Base-by-base conservation (phyloP, 305 asterid species). In the Rubia peregrina region DNA sequence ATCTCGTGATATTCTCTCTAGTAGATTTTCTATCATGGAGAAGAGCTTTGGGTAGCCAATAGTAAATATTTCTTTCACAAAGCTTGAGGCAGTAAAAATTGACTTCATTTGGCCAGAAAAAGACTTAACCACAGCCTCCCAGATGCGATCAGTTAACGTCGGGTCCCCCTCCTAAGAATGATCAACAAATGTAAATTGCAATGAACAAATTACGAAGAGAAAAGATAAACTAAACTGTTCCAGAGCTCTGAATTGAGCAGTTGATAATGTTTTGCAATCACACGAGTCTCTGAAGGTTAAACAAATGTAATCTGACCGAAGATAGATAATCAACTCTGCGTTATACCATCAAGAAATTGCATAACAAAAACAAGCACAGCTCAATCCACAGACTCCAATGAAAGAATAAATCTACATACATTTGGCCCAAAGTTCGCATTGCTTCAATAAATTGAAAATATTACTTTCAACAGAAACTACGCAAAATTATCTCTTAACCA, bases 101-200 rank as follows among this genome's bases (percentile, higher is more conserved):
- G 97, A 89, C 84, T 91, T 91, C 96, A 94, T 88, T 82, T 94
- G 99, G 84, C 82, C 87, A 44, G 96, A 90, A 88, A 94, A 94
- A 57, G 96, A 88, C 79, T 88, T 94, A 26, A 88, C 90, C 66
- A 94, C 71, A 68, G 93, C 96, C 75, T 91, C 96, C 98, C 96
- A 91, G 74, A 91, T 88, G 74, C 96, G 92, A 75, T 88, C 96
- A 3, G 97, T 91, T 74, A 94, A 81, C 75, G 78, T 80, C 13
- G 93, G 96, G 75, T 91, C 99, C 76, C 87, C 91, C 78, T 88
- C 97, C 98, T 89, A 82, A 77, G 69, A 67, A 56, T 70, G 69
- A 80, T 21, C 70, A 73, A 71, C 26, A 65, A 76, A 63, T 17
- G 67, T 81, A 72, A 82, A 53, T 30, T 21, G 3, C 36, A 22